Base-by-base conservation (phyloP, 2,329 filamentous ascomycete species). In the Cercospora sp. region DNA sequence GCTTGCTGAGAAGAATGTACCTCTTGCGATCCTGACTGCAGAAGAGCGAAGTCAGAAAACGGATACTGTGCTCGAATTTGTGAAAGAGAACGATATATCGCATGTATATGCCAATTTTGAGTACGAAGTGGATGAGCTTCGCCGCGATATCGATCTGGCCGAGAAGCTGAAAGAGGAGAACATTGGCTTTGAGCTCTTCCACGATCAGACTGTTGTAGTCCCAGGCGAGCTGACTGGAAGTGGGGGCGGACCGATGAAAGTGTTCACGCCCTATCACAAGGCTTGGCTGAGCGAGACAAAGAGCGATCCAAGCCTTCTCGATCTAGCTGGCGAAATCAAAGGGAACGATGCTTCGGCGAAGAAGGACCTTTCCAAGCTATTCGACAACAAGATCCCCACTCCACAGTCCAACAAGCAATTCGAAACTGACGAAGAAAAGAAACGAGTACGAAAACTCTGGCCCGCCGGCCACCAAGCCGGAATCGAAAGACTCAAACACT, bases 101-200 rank as follows among this genome's bases (percentile, higher is more conserved):
- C 82, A 85, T 60, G 76, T 85, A 1, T 85, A 80, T 69, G 82
- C 80, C 16, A 84, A 85, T 63, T 87, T 93, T 68, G 93, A 97
- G 77, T 97, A 96, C 74, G 94, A 97, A 78, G 92, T 96, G 0
- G 94, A 97, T 76, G 94, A 97, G 79, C 80, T 97, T 65, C 84
- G 93, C 39, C 76, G 83, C 1, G 84, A 85, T 69, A 79, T 83
- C 57, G 79, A 80, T 64, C 69, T 84, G 1, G 76, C 81, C 0
- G 76, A 81, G 61, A 73, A 75, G 10, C 70, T 78, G 28, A 68
- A 78, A 28, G 72, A 77, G 4, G 71, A 78, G 6, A 77, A 78
- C 6, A 74, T 82, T 0, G 77, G 79, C 5, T 78, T 85, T 8
- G 80, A 80, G 7, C 70, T 84, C 0, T 75, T 81, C 55, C 83